Conservation (phyloP, 352 stramenopile genomes). For the Pythium oligandrum region DNA sequence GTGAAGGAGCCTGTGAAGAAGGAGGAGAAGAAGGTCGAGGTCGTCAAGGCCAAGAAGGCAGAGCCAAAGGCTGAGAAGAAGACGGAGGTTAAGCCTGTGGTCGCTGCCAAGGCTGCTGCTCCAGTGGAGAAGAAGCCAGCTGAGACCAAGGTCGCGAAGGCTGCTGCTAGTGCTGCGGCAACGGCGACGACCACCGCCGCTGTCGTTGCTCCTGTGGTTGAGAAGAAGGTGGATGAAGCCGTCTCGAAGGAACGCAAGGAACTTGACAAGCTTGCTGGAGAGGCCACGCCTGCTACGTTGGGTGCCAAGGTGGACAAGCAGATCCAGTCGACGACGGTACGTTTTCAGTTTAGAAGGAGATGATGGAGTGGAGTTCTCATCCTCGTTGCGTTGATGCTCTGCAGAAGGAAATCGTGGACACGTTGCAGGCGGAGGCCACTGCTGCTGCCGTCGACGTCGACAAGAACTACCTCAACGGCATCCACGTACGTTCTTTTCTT, state of each 20-base stretch:
- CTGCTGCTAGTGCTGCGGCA: constrained; percentile 4
- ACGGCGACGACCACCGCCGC: constrained; percentile 15
- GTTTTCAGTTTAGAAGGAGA: neutral
- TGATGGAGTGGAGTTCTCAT: neutral
- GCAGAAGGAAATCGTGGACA: constrained; percentile 60
- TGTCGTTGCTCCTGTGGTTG: constrained; percentile 24
- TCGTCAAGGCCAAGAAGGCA: constrained; percentile 13
- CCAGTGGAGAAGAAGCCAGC: constrained; percentile 25
- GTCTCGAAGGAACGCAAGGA: constrained; percentile 54
- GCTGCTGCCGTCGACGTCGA: constrained; percentile 56
- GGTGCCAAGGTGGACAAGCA: constrained; percentile 50
- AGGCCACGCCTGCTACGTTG: constrained; percentile 44
- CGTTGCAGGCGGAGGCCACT: constrained; percentile 52
- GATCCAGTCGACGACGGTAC: constrained; percentile 62
- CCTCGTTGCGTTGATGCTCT: constrained; percentile 4
- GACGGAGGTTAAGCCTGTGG: constrained; percentile 7
- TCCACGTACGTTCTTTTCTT: constrained; percentile 35
- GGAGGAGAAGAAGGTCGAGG: constrained; percentile 7
- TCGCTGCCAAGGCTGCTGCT: constrained; percentile 10
- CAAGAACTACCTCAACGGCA: constrained; percentile 67
- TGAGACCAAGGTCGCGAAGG: constrained; percentile 11
- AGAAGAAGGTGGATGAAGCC: constrained; percentile 62
- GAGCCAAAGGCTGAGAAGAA: constrained; percentile 12
- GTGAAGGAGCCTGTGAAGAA: constrained; percentile 16
- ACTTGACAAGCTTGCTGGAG: constrained; percentile 45